phyloP scores from a whole-genome alignment of 257 asterid genomes.

The Scutellaria galericulata region DNA sequence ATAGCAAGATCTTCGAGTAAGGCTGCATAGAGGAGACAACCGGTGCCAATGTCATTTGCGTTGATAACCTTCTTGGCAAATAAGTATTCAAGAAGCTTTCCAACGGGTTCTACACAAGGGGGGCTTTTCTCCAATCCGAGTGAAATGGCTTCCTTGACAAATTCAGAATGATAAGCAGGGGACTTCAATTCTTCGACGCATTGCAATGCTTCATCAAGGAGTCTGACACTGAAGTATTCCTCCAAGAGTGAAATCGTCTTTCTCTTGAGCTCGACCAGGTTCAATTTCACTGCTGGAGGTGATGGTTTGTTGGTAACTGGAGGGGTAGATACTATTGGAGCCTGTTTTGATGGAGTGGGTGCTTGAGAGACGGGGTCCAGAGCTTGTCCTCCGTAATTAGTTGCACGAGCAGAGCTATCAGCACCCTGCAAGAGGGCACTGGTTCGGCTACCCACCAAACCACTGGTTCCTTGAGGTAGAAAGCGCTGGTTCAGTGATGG shows the following conservation, averaged over 20 bases:
- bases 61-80: constrained; percentile 57
- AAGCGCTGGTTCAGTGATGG: constrained; percentile 57
- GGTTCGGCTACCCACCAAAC: constrained; percentile 55
- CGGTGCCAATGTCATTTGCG: constrained; percentile 49
- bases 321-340: constrained; percentile 36
- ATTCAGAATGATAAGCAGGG: constrained; percentile 74
- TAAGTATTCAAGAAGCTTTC: constrained; percentile 64
- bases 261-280: constrained; percentile 58
- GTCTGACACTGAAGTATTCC: constrained; percentile 71
- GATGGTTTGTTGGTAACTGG: constrained; percentile 46
- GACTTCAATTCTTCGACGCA: constrained; percentile 84
- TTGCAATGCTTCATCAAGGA: constrained; percentile 77
- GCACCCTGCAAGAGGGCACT: constrained; percentile 86
- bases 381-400: constrained; percentile 46
- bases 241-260: constrained; percentile 69
- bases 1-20: constrained; percentile 82
- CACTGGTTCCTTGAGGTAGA: constrained; percentile 75
- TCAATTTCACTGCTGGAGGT: constrained; percentile 46
- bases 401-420: constrained; percentile 47
- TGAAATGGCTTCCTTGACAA: constrained; percentile 76
- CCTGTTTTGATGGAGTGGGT: constrained; percentile 42
- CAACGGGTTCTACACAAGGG: constrained; percentile 62
- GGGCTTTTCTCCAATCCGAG: constrained; percentile 84
- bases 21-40: constrained; percentile 58
- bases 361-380: constrained; percentile 48